A percentile compares a stretch with the other conserved stretches of the same genome.
Conservation (phyloP, 2,329 filamentous ascomycete species). For the Waltergamsia citrina region DNA sequence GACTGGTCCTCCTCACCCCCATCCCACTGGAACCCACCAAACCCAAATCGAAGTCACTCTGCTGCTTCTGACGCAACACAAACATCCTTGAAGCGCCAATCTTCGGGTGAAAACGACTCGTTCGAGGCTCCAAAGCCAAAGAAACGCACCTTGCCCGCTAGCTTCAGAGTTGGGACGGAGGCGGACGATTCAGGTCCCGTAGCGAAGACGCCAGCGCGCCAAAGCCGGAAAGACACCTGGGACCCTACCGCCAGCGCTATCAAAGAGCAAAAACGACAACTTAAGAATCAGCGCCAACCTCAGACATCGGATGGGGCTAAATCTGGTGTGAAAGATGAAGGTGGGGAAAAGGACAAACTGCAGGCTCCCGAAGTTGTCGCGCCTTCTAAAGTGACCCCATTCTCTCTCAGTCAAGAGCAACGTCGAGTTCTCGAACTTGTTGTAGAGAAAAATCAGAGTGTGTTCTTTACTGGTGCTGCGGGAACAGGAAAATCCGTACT, state of each 20-base stretch:
- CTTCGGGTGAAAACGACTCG: constrained; percentile 19
- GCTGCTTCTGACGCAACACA: constrained; percentile 9
- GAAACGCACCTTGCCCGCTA: constrained; percentile 51
- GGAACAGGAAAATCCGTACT: constrained; percentile 96
- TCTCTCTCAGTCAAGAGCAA: constrained; percentile 81
- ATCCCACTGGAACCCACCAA: constrained; percentile 33
- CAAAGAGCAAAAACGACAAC: constrained; percentile 67
- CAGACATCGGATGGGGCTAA: constrained; percentile 28
- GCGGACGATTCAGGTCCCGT: constrained; percentile 4
- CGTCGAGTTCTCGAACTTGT: constrained; percentile 76
- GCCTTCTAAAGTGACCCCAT: constrained; percentile 20
- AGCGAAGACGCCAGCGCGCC: constrained; percentile 20
- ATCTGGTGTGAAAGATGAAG: constrained; percentile 8
- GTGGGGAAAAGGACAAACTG: not conserved
- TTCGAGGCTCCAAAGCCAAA: constrained; percentile 14
- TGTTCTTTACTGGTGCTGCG: constrained; percentile 96
- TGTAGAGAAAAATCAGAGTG: constrained; percentile 69
- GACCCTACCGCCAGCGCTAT: constrained; percentile 65
- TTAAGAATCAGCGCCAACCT: constrained; percentile 45
- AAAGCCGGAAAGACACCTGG: constrained; percentile 42
- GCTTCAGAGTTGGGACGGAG: constrained; percentile 23
- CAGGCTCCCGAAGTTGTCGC: constrained; percentile 4
- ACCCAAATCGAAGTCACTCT: constrained; percentile 8
- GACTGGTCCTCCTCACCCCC: constrained; percentile 66
- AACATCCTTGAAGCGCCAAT: constrained; percentile 31